phyloP scores from a whole-genome alignment of 257 asterid species.

The Gardenia jasminoides region DNA sequence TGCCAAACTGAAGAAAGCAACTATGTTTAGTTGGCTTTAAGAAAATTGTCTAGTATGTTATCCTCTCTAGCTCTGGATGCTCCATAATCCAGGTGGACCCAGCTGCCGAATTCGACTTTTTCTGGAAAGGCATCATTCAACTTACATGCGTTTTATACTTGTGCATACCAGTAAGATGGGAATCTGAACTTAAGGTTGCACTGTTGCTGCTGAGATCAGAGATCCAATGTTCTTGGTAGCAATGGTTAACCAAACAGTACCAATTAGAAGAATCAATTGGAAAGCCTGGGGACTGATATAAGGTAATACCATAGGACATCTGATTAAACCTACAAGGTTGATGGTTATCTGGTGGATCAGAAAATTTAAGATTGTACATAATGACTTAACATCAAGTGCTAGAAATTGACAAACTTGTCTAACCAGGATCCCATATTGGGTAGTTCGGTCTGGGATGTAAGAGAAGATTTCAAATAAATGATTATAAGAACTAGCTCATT shows the following conservation, averaged over 20 bases:
- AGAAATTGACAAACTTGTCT: neutral
- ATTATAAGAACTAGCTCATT: no score
- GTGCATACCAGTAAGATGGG: neutral
- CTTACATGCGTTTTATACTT: neutral
- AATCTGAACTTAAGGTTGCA: neutral
- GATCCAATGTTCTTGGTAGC: neutral
- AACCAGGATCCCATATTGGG: neutral
- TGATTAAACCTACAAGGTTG: neutral
- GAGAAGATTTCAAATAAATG: neutral
- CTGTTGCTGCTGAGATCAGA: neutral
- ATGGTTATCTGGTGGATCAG: no score
- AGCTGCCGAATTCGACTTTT: no score
- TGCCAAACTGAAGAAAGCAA: no score
- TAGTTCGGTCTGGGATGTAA: neutral
- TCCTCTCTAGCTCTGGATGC: neutral
- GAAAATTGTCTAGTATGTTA: neutral
- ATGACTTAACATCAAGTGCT: neutral
- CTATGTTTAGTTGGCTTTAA: neutral
- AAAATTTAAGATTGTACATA: neutral
- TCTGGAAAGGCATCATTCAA: neutral
- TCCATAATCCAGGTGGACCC: neutral
- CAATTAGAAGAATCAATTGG: neutral
- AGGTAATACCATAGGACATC: neutral
- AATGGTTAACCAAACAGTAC: neutral
- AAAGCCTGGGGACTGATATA: neutral